Evolutionary conservation across 768 basidiomycete species (phyloP), one percentile per base, ranked within the genome.

Genomic region (Favolaschia claudopus): DNA sequence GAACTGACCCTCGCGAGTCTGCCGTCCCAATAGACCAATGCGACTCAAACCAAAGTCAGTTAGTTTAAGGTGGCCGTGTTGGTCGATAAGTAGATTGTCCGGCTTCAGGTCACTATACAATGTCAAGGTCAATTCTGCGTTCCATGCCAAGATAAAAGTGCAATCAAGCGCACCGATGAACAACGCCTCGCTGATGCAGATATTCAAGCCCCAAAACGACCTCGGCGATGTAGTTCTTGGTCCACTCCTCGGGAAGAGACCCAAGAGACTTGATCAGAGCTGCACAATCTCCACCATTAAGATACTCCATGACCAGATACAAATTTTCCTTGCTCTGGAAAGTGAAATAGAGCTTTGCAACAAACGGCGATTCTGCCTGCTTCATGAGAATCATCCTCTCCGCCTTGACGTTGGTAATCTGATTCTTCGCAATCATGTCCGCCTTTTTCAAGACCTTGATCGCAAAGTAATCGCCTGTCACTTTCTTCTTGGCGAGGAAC

Each of bases 341-440:
- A 17, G 97, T 99, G 77, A 96, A 99, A 79, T 91, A 99, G 31
- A 99, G 81, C 75, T 97, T 97, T 45, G 95, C 95, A 46, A 99
- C 97, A 69, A 99, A 96, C 15, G 97, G 96, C 9, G 95, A 97
- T 74, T 97, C 95, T 2, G 96, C 92, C 74, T 99, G 96, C 72
- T 95, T 95, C 97, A 99, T 99, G 66, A 99, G 84, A 69, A 99
- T 99, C 89, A 97, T 99, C 55, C 97, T 86, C 79, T 99, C 97
- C 2, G 97, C 97, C 77, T 99, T 99, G 74, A 99, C 97, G 72
- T 99, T 99, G 45, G 97, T 99, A 73, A 99, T 96, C 75, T 99
- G 97, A 79, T 99, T 99, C 85, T 99, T 99, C 36, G 97, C 93
- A 73, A 99, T 99, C 97, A 99, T 99, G 76, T 99, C 97, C n/a